These are phyloP conservation scores for Bertia moriformis DNA, from an alignment of 2,329 filamentous ascomycete species.

Conservation along the genomic window DNA sequence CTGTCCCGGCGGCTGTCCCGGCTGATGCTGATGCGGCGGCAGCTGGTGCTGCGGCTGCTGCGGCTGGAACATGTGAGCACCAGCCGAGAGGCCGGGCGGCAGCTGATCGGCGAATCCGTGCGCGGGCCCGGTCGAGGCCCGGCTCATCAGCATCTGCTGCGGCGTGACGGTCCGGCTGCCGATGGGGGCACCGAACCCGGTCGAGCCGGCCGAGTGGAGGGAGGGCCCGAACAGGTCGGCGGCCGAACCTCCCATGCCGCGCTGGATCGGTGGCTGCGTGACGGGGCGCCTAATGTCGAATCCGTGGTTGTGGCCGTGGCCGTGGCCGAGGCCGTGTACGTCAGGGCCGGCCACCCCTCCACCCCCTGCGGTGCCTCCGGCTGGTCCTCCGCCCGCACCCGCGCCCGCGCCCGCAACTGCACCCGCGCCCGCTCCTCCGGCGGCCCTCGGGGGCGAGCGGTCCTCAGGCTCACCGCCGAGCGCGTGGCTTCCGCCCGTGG, in stretches of 20 bases:
- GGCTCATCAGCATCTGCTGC: constrained; percentile 52
- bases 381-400: no score
- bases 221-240: constrained; percentile 39
- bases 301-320: constrained; percentile 36
- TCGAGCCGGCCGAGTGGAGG: constrained; percentile 33
- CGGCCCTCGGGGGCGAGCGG: constrained; percentile 30
- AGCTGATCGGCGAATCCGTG: constrained; percentile 43
- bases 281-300: constrained; percentile 15
- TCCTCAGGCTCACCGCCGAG: constrained; percentile 89
- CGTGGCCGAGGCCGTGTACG: constrained; percentile 34
- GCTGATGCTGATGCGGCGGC: no score
- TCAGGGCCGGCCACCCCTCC: constrained; percentile 32
- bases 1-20: constrained; percentile 33
- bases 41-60: constrained; percentile 29
- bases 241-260: no score
- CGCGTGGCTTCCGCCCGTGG: constrained; percentile 71
- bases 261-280: constrained; percentile 66
- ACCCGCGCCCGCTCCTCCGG: no score
- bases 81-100: constrained; percentile 35
- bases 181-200: no score
- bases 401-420: no score
- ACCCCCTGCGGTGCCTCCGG: no score
- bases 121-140: no score
- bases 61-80: constrained; percentile 22
- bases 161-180: constrained; percentile 65